Evolutionary conservation across 2,329 filamentous ascomycete genomes (phyloP), one percentile per base, ranked within the genome.

Genomic region (Aspergillus transmontanensis): DNA sequence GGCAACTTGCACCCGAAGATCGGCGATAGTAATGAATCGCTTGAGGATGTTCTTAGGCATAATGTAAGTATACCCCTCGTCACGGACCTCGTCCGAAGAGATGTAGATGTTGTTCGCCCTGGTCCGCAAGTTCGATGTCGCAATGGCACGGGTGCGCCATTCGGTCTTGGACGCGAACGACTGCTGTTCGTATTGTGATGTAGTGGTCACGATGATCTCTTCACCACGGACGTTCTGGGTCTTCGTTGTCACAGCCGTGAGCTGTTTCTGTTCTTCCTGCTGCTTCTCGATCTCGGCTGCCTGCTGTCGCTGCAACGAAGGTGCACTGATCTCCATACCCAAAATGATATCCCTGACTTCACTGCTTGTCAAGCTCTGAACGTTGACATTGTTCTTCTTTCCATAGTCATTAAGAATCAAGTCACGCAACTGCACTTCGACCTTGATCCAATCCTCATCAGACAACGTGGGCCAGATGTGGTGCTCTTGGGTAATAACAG

Each of bases 331-430:
- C 78, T 99, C 96, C 96, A 99, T 99, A 86, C 95, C 95, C 67
- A 99, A 82, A 72, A 99, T 99, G 73, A 99, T 98, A 75, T 99
- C 95, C 72, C 95, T 90, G 57, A 99, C 95, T 87, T 99, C 95
- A 72, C 92, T 97, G 76, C 89, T 97, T 1, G 95, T 99, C 80
- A 99, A 85, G 77, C 93, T 97, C 19, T 96, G 96, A 14, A 95
- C 94, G 72, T 99, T 99, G 83, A 99, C 95, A 71, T 98, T 99
- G 84, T 99, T 99, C 87, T 99, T 99, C 87, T 98, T 99, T 75
- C 95, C 95, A 76, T 99, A 99, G 76, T 99, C 95, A 70, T 98
- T 97, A 70, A 99, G 77, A 72, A 99, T 99, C 68, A 99, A 83
- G 83, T 99, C 95, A 77, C 95, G 90, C 48, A 99, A 84, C 75